A percentile compares a stretch with the other conserved stretches of the same genome.
These are phyloP conservation scores for Venturia pyrina DNA, from an alignment of 2,329 filamentous ascomycete species.

Conservation along the genomic window DNA sequence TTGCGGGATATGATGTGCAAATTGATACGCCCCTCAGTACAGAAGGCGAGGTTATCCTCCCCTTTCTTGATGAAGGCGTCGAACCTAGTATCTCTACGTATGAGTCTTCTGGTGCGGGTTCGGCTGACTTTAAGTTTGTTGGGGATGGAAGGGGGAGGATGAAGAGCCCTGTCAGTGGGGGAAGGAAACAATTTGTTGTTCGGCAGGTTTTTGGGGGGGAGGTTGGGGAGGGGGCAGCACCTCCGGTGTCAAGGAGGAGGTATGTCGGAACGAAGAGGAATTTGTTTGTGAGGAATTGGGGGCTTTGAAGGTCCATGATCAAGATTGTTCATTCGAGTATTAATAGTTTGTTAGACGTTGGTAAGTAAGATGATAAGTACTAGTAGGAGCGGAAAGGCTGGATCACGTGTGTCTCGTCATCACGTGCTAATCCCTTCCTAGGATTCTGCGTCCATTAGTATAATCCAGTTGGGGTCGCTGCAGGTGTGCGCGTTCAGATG, in stretches of 20 bases:
- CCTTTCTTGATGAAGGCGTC: conserved; percentile 1
- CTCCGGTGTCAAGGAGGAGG: not conserved
- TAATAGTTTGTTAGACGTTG: too few relatives aligned
- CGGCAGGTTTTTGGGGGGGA: not conserved
- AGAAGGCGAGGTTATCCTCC: conserved; percentile 6
- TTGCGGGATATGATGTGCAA: conserved; percentile 6
- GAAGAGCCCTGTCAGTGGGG: not conserved
- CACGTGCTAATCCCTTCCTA: too few relatives aligned
- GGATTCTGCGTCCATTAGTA: too few relatives aligned
- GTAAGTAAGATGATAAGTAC: too few relatives aligned
- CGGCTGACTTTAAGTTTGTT: not conserved
- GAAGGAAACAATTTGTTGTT: conserved; percentile 6
- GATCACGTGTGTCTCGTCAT: too few relatives aligned
- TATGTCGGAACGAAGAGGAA: not conserved
- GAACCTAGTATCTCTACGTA: not conserved
- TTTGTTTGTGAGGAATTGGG: not conserved
- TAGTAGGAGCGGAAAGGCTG: too few relatives aligned
- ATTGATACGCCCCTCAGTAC: conserved; percentile 10
- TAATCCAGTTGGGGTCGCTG: too few relatives aligned
- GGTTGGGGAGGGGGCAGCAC: not conserved
- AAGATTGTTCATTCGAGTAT: too few relatives aligned
- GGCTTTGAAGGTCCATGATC: not conserved
- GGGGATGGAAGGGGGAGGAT: not conserved
- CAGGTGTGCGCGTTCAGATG: too few relatives aligned
- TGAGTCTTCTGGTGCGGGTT: not conserved